Conservation (phyloP, 129 eudicot genomes). For the Chrysanthemum makinoi region DNA sequence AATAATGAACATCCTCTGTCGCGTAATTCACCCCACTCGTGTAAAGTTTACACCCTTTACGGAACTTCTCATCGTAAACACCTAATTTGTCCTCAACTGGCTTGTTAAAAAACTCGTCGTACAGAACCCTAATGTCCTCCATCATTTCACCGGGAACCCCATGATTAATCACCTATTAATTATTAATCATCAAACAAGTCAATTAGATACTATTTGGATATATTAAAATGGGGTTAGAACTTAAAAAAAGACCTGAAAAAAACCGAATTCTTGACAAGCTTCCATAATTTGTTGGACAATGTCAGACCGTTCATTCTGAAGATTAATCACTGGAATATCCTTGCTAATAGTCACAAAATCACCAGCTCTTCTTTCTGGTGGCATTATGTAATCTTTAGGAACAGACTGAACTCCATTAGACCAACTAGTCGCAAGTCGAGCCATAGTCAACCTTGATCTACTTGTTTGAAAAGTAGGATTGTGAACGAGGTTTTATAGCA, state of each 20-base stretch:
- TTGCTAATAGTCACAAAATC: constrained; percentile 30
- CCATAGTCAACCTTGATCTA: constrained; percentile 15
- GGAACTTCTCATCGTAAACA: constrained; percentile 17
- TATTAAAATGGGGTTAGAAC: background rate
- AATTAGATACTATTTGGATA: background rate
- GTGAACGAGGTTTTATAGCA: constrained; percentile 14
- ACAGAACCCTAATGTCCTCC: constrained; percentile 33
- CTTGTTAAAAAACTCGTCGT: constrained; percentile 40
- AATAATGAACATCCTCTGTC: constrained; percentile 32
- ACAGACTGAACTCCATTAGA: constrained; percentile 36
- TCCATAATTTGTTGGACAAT: constrained; percentile 32
- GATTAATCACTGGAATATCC: constrained; percentile 42
- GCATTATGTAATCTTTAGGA: constrained; percentile 49
- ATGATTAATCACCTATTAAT: constrained; percentile 39
- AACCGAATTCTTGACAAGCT: constrained; percentile 44
- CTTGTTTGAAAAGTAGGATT: constrained; percentile 3
- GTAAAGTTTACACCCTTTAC: constrained; percentile 23
- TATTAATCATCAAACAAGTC: background rate
- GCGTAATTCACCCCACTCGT: constrained; percentile 28
- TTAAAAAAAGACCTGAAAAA: constrained; percentile 46
- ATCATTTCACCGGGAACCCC: constrained; percentile 31
- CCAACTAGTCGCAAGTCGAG: constrained; percentile 44
- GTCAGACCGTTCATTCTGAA: constrained; percentile 14
- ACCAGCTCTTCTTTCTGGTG: constrained; percentile 38
- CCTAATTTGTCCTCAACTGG: constrained; percentile 31